Conservation (phyloP, 257 asterid species). For the Solanum virginianum region DNA sequence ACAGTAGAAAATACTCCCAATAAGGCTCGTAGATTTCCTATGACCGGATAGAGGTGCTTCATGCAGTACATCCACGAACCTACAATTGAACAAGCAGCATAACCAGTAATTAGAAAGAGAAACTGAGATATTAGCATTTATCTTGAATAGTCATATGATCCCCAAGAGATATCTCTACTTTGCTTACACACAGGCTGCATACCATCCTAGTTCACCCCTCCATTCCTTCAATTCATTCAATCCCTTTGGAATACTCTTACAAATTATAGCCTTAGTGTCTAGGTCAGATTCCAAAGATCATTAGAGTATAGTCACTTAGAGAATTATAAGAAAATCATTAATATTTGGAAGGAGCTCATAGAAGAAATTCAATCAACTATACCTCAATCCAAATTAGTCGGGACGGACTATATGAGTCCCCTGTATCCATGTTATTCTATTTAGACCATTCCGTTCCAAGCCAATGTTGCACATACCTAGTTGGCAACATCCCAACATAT, state of each 20-base stretch:
- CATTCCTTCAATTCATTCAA: background rate
- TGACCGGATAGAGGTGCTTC: constrained; percentile 96
- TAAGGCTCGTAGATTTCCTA: constrained; percentile 64
- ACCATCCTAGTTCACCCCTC: background rate
- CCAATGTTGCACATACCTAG: background rate
- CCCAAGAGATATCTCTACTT: background rate
- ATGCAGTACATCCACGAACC: constrained; percentile 87
- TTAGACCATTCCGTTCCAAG: background rate
- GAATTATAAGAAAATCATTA: background rate
- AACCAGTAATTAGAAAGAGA: background rate
- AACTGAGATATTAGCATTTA: background rate
- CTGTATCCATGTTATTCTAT: background rate
- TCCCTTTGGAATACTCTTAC: background rate
- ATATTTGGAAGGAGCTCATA: background rate
- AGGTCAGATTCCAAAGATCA: background rate
- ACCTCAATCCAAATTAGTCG: background rate
- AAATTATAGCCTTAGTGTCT: background rate
- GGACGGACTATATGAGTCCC: background rate
- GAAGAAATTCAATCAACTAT: background rate
- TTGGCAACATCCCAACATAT: background rate
- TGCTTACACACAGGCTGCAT: background rate
- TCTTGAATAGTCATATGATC: background rate
- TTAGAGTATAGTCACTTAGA: background rate
- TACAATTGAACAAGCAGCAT: constrained; percentile 17
- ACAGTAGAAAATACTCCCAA: constrained; percentile 76